Evolutionary conservation across 768 basidiomycete species (phyloP).

Genomic region (Leccinum rimulosum): DNA sequence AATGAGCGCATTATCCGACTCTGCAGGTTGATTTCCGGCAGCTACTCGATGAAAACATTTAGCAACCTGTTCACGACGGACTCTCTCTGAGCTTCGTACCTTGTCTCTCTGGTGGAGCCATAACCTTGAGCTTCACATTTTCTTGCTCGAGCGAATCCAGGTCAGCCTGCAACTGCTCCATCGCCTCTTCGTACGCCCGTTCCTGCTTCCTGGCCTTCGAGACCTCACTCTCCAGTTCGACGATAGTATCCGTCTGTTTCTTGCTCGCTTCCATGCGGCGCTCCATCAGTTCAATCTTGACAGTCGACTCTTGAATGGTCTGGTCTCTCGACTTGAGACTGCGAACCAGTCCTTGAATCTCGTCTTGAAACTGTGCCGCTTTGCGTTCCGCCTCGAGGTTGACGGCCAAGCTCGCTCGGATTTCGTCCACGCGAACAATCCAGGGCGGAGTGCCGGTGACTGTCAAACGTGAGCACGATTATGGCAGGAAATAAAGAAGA

Average conservation of each 20-base stretch:
- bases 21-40: constrained; percentile 48
- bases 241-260: constrained; percentile 83
- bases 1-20: constrained; percentile 60
- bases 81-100: constrained; percentile 39
- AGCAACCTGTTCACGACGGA: neutral
- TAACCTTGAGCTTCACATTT: constrained; percentile 74
- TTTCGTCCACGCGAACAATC: constrained; percentile 75
- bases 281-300: constrained; percentile 96
- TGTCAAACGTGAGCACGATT: constrained; percentile 27
- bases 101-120: constrained; percentile 67
- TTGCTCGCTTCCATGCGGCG: constrained; percentile 88
- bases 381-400: constrained; percentile 93
- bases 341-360: constrained; percentile 83
- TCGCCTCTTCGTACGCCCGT: constrained; percentile 85
- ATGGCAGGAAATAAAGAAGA: neutral
- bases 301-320: constrained; percentile 78
- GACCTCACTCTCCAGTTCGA: constrained; percentile 78
- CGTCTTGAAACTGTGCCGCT: constrained; percentile 81
- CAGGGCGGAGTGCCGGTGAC: constrained; percentile 81
- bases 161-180: constrained; percentile 90
- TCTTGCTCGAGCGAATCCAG: constrained; percentile 86
- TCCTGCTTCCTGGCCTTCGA: constrained; percentile 84
- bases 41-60: constrained; percentile 26
- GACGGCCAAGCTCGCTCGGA: constrained; percentile 78
- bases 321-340: constrained; percentile 89